phyloP scores from a whole-genome alignment of 495 filamentous ascomycete species.

The Pseudevernia furfuracea region DNA sequence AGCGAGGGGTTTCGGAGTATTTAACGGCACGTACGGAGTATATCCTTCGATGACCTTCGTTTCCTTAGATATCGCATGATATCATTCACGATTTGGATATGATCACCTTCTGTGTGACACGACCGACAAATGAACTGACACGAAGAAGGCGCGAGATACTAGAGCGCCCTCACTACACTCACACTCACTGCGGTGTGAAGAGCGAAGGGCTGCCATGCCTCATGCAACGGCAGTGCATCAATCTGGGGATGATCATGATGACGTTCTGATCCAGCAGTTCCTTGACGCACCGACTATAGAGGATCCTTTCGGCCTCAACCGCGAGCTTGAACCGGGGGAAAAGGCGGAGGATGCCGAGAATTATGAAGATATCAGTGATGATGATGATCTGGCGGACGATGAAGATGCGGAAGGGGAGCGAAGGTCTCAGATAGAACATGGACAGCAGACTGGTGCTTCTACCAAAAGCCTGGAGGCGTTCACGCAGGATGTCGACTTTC shows the following conservation, averaged over 20 bases:
- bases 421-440: slow-evolving; percentile 14
- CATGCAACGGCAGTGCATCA: slow-evolving; percentile 37
- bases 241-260: slow-evolving; percentile 40
- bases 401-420: slow-evolving; percentile 39
- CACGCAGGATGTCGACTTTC: slow-evolving; percentile 12
- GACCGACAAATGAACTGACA: not conserved
- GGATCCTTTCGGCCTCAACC: slow-evolving; percentile 37
- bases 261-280: slow-evolving; percentile 45
- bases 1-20: too few relatives aligned
- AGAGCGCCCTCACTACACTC: not conserved
- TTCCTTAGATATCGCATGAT: not conserved
- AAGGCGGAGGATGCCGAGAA: slow-evolving; percentile 78
- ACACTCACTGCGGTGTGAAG: not conserved
- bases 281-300: slow-evolving; percentile 23
- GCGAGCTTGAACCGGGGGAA: slow-evolving; percentile 54
- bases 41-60: not conserved
- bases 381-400: slow-evolving; percentile 64
- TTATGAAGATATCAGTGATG: slow-evolving; percentile 76
- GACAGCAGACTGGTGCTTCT: slow-evolving; percentile 16
- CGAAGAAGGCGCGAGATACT: not conserved
- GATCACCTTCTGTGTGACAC: not conserved
- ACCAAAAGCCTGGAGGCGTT: slow-evolving; percentile 14
- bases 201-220: slow-evolving; percentile 35
- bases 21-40: not conserved
- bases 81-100: not conserved